Evolutionary conservation across 495 filamentous ascomycete species (phyloP).

Genomic region (Neurospora sp.): DNA sequence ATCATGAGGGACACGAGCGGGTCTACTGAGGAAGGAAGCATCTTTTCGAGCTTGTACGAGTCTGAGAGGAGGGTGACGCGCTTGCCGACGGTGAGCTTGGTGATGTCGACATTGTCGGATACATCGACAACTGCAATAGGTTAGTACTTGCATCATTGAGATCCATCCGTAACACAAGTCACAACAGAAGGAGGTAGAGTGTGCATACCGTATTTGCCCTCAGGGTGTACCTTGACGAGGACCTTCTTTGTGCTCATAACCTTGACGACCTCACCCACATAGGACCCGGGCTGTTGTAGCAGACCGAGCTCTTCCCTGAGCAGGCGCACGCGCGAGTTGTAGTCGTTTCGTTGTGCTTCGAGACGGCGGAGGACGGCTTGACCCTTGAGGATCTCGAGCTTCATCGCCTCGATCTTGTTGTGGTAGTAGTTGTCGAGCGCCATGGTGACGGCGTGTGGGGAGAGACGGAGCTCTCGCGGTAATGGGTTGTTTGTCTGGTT

Average conservation of each 20-base stretch:
- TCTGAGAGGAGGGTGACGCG: conserved; percentile 93
- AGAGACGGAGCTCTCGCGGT: not conserved
- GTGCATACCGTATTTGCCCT: conserved; percentile 94
- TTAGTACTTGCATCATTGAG: not conserved
- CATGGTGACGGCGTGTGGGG: conserved; percentile 50
- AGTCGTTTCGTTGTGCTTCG: conserved; percentile 98
- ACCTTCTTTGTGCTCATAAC: conserved; percentile 99
- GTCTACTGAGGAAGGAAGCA: conserved; percentile 94
- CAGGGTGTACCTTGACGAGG: conserved; percentile 95
- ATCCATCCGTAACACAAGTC: not conserved
- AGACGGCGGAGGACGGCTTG: conserved; percentile 89
- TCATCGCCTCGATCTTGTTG: conserved; percentile 99
- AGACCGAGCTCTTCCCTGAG: conserved; percentile 93
- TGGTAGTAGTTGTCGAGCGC: conserved; percentile 98
- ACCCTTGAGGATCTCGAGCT: conserved; percentile 98
- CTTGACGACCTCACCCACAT: conserved; percentile 98
- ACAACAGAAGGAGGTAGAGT: not conserved
- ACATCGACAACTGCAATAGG: conserved; percentile 77
- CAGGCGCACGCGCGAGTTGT: conserved; percentile 94
- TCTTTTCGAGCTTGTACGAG: conserved; percentile 95
- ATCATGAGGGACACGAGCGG: conserved; percentile 99
- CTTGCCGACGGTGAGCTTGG: conserved; percentile 94
- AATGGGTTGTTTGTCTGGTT: not conserved
- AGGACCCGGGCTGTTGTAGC: conserved; percentile 93
- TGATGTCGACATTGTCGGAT: conserved; percentile 84